A percentile compares a stretch with the other conserved stretches of the same genome.
Evolutionary conservation across 225 moss, liverwort and hornwort genomes (phyloP).

Genomic region (Physcomitrium patens): DNA sequence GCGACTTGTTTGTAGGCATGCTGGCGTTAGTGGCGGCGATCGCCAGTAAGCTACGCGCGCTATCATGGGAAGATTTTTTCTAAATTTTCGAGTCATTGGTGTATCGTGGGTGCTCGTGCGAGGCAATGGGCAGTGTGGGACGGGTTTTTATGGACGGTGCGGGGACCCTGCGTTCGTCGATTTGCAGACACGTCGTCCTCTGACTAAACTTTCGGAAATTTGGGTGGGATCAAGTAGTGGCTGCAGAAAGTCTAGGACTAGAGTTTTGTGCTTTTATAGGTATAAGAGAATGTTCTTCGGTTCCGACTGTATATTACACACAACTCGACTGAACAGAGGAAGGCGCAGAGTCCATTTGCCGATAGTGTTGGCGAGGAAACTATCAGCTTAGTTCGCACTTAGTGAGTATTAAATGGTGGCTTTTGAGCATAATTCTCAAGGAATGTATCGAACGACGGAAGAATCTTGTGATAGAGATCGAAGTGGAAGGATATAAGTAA

Average conservation of each 20-base stretch:
- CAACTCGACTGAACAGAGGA: neutral
- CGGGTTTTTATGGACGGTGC: neutral
- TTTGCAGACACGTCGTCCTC: neutral
- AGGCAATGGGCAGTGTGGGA: neutral
- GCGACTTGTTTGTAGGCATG: neutral
- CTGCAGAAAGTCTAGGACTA: neutral
- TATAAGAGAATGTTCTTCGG: neutral
- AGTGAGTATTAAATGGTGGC: too few species aligned
- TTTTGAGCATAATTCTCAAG: too few species aligned
- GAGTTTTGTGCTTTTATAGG: neutral
- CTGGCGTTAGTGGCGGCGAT: slow-evolving; percentile 9
- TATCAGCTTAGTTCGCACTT: neutral
- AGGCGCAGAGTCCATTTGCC: neutral
- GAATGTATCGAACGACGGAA: too few species aligned
- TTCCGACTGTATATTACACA: neutral
- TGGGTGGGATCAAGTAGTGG: neutral
- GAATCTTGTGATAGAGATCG: too few species aligned
- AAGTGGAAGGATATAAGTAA: too few species aligned
- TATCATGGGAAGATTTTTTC: neutral
- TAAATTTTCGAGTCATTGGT: neutral
- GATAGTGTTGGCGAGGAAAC: neutral
- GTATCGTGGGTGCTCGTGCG: slow-evolving; percentile 19
- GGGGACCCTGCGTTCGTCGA: neutral
- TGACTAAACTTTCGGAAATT: neutral
- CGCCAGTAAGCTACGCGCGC: slow-evolving; percentile 1